Conservation (phyloP, 805 yeast genomes). For the Wickerhamiella cacticola region DNA sequence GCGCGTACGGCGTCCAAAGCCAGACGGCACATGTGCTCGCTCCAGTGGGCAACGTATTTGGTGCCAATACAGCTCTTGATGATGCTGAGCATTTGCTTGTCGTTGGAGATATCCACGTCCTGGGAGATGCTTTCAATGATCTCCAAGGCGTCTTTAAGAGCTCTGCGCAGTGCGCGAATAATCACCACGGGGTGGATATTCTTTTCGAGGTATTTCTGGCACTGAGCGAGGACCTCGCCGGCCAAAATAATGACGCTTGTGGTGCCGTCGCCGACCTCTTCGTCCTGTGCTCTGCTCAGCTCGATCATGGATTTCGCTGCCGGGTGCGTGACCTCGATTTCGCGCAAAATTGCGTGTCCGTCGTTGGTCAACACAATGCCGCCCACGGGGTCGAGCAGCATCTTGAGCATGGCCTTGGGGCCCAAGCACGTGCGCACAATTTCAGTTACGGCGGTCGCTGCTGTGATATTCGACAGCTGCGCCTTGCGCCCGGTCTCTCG, state of each 20-base stretch:
- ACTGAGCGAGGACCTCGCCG: constrained; percentile 91
- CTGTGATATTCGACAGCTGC: constrained; percentile 90
- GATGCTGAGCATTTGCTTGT: constrained; percentile 72
- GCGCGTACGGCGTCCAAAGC: constrained; percentile 82
- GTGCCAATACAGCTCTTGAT: constrained; percentile 92
- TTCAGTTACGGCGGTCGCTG: constrained; percentile 99
- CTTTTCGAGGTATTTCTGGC: constrained; percentile 82
- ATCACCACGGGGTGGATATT: constrained; percentile 95
- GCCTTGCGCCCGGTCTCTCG: constrained; percentile 97
- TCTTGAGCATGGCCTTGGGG: constrained; percentile 97
- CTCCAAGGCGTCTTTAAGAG: constrained; percentile 79
- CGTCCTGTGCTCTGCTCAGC: constrained; percentile 92
- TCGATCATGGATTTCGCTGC: constrained; percentile 99
- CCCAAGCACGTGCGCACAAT: constrained; percentile 96
- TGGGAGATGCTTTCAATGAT: constrained; percentile 71
- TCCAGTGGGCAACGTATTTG: constrained; percentile 85
- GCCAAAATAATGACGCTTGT: constrained; percentile 94
- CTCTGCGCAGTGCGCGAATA: constrained; percentile 85
- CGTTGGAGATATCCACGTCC: constrained; percentile 75
- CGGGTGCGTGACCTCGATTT: constrained; percentile 89
- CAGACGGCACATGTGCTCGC: constrained; percentile 76
- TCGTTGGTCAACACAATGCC: constrained; percentile 96
- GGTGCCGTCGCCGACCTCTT: constrained; percentile 98
- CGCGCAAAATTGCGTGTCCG: constrained; percentile 96
- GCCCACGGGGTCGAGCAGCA: constrained; percentile 88